These are phyloP conservation scores for Phyllostachys edulis DNA, from an alignment of 176 grass and related monocot species.

Conservation along the genomic window DNA sequence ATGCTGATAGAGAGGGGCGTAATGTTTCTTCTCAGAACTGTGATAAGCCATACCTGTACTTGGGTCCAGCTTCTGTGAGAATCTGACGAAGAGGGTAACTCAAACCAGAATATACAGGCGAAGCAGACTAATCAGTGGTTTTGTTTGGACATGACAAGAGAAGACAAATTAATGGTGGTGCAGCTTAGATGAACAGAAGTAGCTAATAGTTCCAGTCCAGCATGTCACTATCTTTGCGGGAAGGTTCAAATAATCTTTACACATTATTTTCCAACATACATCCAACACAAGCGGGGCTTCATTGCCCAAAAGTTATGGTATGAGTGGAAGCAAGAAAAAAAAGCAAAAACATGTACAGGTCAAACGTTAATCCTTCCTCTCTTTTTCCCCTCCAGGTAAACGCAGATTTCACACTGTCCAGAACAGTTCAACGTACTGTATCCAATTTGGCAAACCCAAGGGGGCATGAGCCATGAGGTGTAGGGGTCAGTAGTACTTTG, in stretches of 20 bases:
- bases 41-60: no score
- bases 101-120: neutral
- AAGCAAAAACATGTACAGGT: conserved; percentile 51
- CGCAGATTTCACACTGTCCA: conserved; percentile 21
- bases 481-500: conserved; percentile 50
- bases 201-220: conserved; percentile 28
- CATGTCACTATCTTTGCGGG: conserved; percentile 38
- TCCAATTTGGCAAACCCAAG: conserved; percentile 17
- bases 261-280: conserved; percentile 51
- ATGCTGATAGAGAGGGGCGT: no score
- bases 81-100: no score
- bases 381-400: conserved; percentile 11
- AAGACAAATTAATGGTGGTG: neutral
- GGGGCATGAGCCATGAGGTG: neutral
- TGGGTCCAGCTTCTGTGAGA: no score
- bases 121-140: neutral
- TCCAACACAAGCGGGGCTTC: conserved; percentile 33
- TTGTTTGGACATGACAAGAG: neutral
- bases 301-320: conserved; percentile 37
- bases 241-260: conserved; percentile 50
- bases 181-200: neutral
- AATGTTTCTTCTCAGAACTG: no score
- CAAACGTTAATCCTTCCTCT: conserved; percentile 26
- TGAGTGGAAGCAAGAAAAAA: conserved; percentile 22
- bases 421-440: conserved; percentile 7